Base-by-base conservation (phyloP, 257 asterid genomes). In the Solanum gracilifrons region DNA sequence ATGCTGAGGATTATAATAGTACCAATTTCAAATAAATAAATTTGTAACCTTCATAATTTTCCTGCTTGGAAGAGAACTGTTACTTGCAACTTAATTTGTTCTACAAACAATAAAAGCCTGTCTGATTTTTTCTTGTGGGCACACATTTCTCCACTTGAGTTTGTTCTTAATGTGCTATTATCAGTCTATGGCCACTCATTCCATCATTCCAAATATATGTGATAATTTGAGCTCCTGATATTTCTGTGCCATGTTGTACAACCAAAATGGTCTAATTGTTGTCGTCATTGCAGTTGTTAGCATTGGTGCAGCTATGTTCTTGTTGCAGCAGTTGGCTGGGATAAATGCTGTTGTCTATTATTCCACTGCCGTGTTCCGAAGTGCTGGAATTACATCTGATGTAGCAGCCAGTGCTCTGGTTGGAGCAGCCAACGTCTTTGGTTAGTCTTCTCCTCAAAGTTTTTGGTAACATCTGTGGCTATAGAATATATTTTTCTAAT, bases 371-470 rank as follows among this genome's bases (percentile, higher is more conserved):
- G 98, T 97, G 55, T 97, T 97, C 93, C 98, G 98, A 16, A 93
- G 95, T 89, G 98, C 97, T 89, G 99, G 99, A 89, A 92, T 97
- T 87, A 85, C 96, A 87, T 97, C 99, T 73, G 98, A 97, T 89
- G 94, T 97, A 86, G 98, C 98, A 79, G 98, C 98, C 82, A 97
- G 98, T 89, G 98, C 98, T 90, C 92, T 97, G 60, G 99, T 97
- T 89, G 99, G 99, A 82, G 97, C 99, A 29, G 92, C 98, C 84
- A 97, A 97, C 84, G 99, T 97, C 87, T 87, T 97, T 87, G 99
- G 99, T 97, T 85, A 92, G 98, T 89, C 64, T 85, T 86, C 41
- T 48, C 27, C 75, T 80, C 85, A 46, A 27, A 10, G 16, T 20
- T 80, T 9, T 9, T 6, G 39, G 35, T 33, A 9, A 80, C 85